Evolutionary conservation across 495 filamentous ascomycete species (phyloP).

Genomic region (Amphirosellinia nigrospora): DNA sequence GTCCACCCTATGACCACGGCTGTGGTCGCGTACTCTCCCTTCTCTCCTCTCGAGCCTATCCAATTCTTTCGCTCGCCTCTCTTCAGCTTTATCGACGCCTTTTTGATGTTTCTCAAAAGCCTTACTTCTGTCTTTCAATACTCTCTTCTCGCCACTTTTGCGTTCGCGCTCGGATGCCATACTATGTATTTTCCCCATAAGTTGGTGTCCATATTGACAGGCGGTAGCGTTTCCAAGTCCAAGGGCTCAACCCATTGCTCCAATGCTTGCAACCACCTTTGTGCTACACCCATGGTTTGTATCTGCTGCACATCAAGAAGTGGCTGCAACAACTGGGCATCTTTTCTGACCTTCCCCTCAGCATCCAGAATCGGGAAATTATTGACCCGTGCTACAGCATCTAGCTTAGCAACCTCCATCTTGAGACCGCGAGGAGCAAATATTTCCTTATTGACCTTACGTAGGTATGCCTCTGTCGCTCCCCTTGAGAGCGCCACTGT

Average conservation of each 20-base stretch:
- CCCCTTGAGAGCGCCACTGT: not conserved
- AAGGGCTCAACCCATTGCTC: slow-evolving; percentile 3
- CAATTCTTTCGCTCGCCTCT: slow-evolving; percentile 1
- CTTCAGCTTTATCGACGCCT: slow-evolving; percentile 1
- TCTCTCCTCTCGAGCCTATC: not conserved
- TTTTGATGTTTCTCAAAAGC: slow-evolving; percentile 12
- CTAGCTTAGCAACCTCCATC: slow-evolving; percentile 13
- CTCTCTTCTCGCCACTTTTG: not conserved
- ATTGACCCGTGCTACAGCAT: slow-evolving; percentile 7
- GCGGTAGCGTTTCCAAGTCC: slow-evolving; percentile 8
- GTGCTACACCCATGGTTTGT: not conserved
- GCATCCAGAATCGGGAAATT: slow-evolving; percentile 4
- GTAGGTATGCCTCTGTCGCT: slow-evolving; percentile 9
- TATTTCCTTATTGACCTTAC: slow-evolving; percentile 2
- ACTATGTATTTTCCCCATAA: slow-evolving; percentile 11
- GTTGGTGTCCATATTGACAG: slow-evolving; percentile 7
- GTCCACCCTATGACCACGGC: not conserved
- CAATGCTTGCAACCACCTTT: slow-evolving; percentile 9
- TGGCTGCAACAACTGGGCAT: not conserved
- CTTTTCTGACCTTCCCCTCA: not conserved
- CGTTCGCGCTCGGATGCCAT: slow-evolving; percentile 9
- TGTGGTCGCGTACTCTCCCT: not conserved
- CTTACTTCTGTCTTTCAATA: slow-evolving; percentile 10
- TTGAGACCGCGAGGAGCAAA: slow-evolving; percentile 14
- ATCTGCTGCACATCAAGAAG: slow-evolving; percentile 9